Percentiles rank a stretch among this genome's conserved stretches.
Conservation (phyloP, 148 eudicot genomes). For the Dianthus caryophyllus region DNA sequence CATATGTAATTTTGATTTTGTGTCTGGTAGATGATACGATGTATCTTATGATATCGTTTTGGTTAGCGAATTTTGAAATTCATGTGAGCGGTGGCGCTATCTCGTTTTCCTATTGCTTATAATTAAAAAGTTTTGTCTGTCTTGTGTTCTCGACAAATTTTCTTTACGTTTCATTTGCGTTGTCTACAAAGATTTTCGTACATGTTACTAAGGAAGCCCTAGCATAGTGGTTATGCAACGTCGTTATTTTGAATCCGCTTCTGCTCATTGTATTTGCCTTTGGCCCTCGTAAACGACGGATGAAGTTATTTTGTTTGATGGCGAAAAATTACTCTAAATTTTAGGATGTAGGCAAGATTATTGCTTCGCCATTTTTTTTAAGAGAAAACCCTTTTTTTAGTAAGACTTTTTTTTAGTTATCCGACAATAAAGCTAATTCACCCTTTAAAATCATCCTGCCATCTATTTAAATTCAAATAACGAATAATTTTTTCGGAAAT, state of each 20-base stretch:
- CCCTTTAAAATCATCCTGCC: not conserved
- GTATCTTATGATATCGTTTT: not conserved
- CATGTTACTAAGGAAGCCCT: too few species aligned
- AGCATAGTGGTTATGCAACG: too few species aligned
- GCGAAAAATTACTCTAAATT: not conserved
- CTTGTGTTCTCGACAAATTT: too few species aligned
- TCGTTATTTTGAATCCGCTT: too few species aligned
- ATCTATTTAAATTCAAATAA: constrained; percentile 10
- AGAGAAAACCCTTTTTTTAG: constrained; percentile 3
- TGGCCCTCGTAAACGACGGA: not conserved
- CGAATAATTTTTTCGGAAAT: not conserved
- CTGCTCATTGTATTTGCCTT: not conserved
- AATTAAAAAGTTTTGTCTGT: too few species aligned
- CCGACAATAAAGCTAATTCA: constrained; percentile 24
- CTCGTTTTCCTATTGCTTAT: too few species aligned
- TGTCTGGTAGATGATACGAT: not conserved
- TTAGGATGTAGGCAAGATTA: not conserved
- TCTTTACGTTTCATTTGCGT: too few species aligned
- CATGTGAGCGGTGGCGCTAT: too few species aligned
- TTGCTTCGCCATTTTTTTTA: not conserved
- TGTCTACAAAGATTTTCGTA: too few species aligned
- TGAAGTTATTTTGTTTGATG: not conserved
- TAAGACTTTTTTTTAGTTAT: constrained; percentile 14
- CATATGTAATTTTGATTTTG: constrained; percentile 11
- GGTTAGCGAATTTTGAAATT: too few species aligned